phyloP scores from a whole-genome alignment of 2,329 filamentous ascomycete species.

The Pseudogymnoascus sp. region DNA sequence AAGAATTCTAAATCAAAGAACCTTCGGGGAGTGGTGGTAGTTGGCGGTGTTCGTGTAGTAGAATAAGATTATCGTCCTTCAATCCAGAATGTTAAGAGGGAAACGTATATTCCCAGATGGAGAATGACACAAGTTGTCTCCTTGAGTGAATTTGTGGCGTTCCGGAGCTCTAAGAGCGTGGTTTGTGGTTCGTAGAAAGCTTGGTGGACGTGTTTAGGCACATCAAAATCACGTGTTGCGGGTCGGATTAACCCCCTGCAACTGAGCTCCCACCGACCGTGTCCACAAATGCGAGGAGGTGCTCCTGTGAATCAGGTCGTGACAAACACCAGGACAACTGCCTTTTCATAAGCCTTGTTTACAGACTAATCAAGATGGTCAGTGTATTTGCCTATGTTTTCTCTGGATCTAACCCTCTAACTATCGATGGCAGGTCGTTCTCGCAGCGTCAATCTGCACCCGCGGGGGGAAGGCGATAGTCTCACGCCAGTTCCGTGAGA shows the following conservation, averaged over 20 bases:
- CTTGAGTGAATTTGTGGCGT: background rate
- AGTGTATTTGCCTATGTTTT: background rate
- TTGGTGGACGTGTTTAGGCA: background rate
- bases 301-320: background rate
- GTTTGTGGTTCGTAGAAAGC: background rate
- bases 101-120: background rate
- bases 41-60: background rate
- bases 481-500: conserved; percentile 95
- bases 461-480: conserved; percentile 96
- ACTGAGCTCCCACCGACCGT: conserved; percentile 7
- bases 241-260: conserved; percentile 6
- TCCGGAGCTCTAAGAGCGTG: background rate
- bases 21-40: background rate
- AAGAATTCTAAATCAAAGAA: background rate
- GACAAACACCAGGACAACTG: conserved; percentile 1
- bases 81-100: background rate
- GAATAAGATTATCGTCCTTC: background rate
- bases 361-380: conserved; percentile 7
- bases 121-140: background rate
- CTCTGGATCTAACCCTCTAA: conserved; percentile 15
- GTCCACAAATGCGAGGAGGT: conserved; percentile 6
- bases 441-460: conserved; percentile 98
- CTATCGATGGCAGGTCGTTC: conserved; percentile 63
- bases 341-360: conserved; percentile 1
- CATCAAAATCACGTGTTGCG: background rate